Conservation (phyloP, 257 asterid genomes). For the Eucommia ulmoides region DNA sequence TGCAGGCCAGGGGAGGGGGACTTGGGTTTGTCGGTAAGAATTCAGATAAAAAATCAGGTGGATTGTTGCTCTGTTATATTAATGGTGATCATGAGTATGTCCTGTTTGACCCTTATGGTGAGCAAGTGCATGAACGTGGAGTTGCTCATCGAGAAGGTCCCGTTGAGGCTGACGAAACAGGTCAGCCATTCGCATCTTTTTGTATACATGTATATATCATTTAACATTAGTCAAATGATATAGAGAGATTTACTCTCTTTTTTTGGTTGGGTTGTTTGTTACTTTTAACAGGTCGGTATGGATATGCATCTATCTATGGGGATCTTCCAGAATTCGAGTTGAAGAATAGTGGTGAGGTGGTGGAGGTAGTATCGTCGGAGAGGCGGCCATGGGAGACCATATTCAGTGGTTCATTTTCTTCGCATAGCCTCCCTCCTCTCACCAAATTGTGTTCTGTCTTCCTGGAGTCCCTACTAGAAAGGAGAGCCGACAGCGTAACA, state of each 20-base stretch:
- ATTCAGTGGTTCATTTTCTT: constrained; percentile 77
- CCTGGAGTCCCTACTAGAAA: too few relatives aligned
- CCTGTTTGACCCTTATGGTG: constrained; percentile 42
- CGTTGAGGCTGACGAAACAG: constrained; percentile 39
- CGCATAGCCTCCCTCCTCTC: constrained; percentile 71
- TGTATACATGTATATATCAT: neutral
- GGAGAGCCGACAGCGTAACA: too few relatives aligned
- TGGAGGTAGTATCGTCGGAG: constrained; percentile 26
- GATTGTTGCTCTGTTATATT: constrained; percentile 45
- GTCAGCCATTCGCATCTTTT: constrained; percentile 17
- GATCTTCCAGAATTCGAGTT: constrained; percentile 50
- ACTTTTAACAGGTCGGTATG: too few relatives aligned
- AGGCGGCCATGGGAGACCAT: constrained; percentile 54
- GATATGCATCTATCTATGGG: constrained; percentile 67
- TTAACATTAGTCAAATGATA: neutral
- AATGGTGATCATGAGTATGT: constrained; percentile 55
- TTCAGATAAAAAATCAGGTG: too few relatives aligned
- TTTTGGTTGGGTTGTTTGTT: too few relatives aligned
- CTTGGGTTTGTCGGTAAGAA: constrained; percentile 40
- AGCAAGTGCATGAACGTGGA: constrained; percentile 18
- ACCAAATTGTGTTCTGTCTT: constrained; percentile 53
- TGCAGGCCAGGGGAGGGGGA: constrained; percentile 72
- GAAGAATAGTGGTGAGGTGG: constrained; percentile 20
- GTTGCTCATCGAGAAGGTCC: constrained; percentile 20
- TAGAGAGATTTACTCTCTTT: too few relatives aligned